A percentile compares a stretch with the other conserved stretches of the same genome.
These are phyloP conservation scores for Exophiala phaeomuriformis DNA, from an alignment of 2,329 filamentous ascomycete species.

Conservation along the genomic window DNA sequence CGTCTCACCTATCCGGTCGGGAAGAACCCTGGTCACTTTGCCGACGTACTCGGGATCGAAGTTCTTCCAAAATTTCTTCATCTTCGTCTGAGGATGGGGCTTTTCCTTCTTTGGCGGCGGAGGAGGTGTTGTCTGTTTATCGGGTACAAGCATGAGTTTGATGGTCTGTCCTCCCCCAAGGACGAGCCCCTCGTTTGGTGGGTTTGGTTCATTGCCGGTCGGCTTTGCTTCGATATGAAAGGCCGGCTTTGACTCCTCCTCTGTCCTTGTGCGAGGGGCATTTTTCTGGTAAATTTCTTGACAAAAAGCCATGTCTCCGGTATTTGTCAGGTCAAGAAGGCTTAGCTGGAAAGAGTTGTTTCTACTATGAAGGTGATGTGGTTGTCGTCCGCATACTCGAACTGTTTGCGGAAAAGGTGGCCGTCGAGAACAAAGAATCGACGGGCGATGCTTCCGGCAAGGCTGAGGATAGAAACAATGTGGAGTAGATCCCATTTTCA, in stretches of 20 bases:
- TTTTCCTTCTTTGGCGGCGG: conserved; percentile 40
- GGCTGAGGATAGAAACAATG: conserved; percentile 10
- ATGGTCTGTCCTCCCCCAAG: conserved; percentile 19
- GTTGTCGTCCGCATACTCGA: not conserved
- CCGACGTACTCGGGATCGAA: conserved; percentile 66
- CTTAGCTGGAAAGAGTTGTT: not conserved
- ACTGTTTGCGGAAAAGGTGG: conserved; percentile 4
- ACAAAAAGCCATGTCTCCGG: not conserved
- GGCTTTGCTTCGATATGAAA: conserved; percentile 12
- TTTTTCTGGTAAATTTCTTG: conserved; percentile 2
- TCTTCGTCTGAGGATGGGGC: conserved; percentile 55
- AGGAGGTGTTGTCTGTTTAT: conserved; percentile 12
- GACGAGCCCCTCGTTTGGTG: conserved; percentile 11
- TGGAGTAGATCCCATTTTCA: conserved; percentile 11
- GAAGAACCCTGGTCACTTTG: conserved; percentile 65
- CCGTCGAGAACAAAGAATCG: conserved; percentile 7
- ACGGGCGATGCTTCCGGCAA: conserved; percentile 16
- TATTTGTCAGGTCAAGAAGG: not conserved
- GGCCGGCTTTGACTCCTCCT: conserved; percentile 1
- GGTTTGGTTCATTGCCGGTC: conserved; percentile 11
- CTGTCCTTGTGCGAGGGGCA: not conserved
- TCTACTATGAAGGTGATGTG: too few relatives aligned
- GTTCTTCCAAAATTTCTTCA: conserved; percentile 67
- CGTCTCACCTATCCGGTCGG: conserved; percentile 50
- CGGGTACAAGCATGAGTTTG: conserved; percentile 22